Percentiles rank a stretch among this genome's conserved stretches.
Evolutionary conservation across 179 eudicot species (phyloP).

Genomic region (Heliamphora pulchella): DNA sequence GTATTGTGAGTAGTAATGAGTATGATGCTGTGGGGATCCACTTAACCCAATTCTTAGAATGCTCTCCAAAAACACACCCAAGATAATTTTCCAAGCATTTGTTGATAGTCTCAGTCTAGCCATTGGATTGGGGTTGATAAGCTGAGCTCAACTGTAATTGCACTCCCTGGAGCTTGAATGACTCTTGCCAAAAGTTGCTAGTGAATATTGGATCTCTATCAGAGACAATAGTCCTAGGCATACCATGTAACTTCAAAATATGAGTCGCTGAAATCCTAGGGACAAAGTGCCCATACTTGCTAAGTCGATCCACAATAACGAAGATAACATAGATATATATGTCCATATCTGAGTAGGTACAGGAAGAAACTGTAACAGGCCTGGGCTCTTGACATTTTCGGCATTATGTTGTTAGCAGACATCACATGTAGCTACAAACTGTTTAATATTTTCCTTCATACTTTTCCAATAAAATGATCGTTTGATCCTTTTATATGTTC

Average conservation of each 20-base stretch:
- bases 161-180: neutral
- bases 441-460: neutral
- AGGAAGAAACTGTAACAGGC: neutral
- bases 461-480: neutral
- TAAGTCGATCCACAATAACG: no score
- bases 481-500: neutral
- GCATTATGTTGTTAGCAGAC: neutral
- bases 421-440: neutral
- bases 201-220: constrained; percentile 4
- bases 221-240: neutral
- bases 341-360: neutral
- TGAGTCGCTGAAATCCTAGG: neutral
- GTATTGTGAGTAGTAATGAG: no score
- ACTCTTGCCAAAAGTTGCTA: constrained; percentile 9
- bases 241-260: constrained; percentile 1
- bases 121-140: constrained; percentile 14
- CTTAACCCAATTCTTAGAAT: no score
- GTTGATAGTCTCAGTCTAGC: neutral
- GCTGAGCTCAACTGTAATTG: neutral
- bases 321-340: neutral
- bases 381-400: neutral
- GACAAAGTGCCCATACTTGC: no score
- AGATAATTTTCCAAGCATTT: neutral
- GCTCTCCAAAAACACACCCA: neutral
- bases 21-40: neutral